phyloP scores from a whole-genome alignment of 208 protist genomes.

The Acanthamoeba lenticulata region DNA sequence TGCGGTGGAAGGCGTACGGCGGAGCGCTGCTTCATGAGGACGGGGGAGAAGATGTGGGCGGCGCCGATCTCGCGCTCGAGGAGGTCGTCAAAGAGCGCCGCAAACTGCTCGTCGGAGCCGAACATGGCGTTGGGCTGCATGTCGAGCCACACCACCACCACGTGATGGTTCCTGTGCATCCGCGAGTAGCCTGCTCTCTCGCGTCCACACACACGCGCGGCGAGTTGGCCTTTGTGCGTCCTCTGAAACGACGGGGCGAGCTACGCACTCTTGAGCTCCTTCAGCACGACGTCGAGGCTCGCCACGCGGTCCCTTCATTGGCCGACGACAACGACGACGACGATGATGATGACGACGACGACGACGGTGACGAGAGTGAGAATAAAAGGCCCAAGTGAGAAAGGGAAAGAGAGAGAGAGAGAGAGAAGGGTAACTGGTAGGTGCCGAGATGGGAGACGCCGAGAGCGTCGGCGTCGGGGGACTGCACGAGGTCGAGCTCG shows the following conservation, averaged over 20 bases:
- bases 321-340: not conserved
- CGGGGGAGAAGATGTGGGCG: not conserved
- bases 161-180: not conserved
- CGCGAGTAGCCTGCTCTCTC: not conserved
- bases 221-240: too few relatives aligned
- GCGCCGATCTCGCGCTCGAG: not conserved
- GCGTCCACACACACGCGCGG: too few relatives aligned
- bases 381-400: too few relatives aligned
- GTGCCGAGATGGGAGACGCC: not conserved
- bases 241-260: not conserved
- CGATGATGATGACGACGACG: too few relatives aligned
- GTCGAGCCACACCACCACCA: not conserved
- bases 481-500: not conserved
- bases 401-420: not conserved
- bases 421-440: not conserved
- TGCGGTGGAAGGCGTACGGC: not conserved
- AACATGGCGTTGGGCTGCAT: slow-evolving; percentile 2
- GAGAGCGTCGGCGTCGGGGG: not conserved
- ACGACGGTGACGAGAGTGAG: too few relatives aligned
- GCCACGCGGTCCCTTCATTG: not conserved
- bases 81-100: not conserved
- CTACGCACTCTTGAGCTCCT: not conserved
- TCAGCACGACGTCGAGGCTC: not conserved
- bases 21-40: not conserved
- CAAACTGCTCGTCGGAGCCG: not conserved